Base-by-base conservation (phyloP, 768 basidiomycete species). In the Leccinum pellstonianum region DNA sequence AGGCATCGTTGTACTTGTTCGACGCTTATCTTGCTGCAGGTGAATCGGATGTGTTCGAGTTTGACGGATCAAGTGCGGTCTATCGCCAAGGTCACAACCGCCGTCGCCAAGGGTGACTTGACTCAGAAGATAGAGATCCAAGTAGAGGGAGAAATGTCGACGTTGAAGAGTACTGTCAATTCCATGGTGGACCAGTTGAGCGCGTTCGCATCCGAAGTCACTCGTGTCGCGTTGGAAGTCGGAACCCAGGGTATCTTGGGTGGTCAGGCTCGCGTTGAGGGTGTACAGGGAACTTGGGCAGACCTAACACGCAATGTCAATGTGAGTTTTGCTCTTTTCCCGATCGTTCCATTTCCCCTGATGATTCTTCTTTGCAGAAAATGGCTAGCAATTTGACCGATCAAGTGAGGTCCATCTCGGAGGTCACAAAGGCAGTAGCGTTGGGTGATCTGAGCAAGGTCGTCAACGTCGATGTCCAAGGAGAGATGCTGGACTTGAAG, bases 101-200 rank as follows among this genome's bases (percentile, higher is more conserved):
- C 92, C 15, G 93, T 97, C 59, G 95, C 95, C 19, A 84, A 86
- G 48, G 95, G 95, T 35, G 93, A 98, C 70, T 78, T 94, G 78
- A 91, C 89, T 1, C 91, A 93, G 76, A 95, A 93, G 80, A 93
- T 98, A 69, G 90, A 93, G 67, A 94, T 98, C 62, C 86, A 88
- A 61, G 90, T 91, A 62, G 88, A 91, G 67, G 87, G 87, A 52
- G 94, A 96, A 69, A 95, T 96, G 87, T 82, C 82, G 15, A 89
- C 89, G 15, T 80, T 93, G 74, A 91, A 91, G 70, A 78, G 83
- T 21, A 93, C 91, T 11, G 90, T 93, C 63, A 95, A 95, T 68
- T 88, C 87, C n/a, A 97, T 97, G 94, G 92, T 95, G 71, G 92
- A 93, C 71, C 90, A 90, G 57, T 74, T 95, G 63, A 86, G 89